Conservation (phyloP, 129 eudicot genomes). For the Escallonia herrerae region DNA sequence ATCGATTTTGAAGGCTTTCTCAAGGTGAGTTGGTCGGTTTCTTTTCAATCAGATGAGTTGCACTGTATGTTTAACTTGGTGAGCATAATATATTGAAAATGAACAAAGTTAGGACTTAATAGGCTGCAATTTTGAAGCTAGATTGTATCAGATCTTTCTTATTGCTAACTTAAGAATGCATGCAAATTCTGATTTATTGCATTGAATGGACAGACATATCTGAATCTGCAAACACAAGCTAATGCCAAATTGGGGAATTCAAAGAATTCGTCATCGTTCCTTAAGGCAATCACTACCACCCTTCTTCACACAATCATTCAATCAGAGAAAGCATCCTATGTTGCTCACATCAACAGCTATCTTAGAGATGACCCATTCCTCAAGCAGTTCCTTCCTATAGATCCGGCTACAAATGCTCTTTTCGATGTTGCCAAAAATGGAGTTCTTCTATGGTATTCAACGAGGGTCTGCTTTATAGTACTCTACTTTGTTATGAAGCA, state of each 20-base stretch:
- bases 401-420: slow-evolving; percentile 66
- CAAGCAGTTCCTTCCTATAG: slow-evolving; percentile 90
- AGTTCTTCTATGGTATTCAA: slow-evolving; percentile 83
- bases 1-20: slow-evolving; percentile 77
- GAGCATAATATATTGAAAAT: too few species aligned
- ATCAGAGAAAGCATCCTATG: slow-evolving; percentile 84
- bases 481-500: slow-evolving; percentile 4
- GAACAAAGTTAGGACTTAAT: neutral
- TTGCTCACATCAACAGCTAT: slow-evolving; percentile 90
- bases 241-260: slow-evolving; percentile 50
- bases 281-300: slow-evolving; percentile 83
- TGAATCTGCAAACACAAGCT: slow-evolving; percentile 64
- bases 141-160: too few species aligned
- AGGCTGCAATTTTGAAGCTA: neutral
- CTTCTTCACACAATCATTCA: slow-evolving; percentile 80
- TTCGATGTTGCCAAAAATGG: slow-evolving; percentile 91
- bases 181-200: neutral
- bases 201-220: slow-evolving; percentile 47
- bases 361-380: slow-evolving; percentile 89
- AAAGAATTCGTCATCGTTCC: slow-evolving; percentile 60
- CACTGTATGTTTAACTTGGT: too few species aligned
- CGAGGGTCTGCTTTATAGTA: slow-evolving; percentile 19
- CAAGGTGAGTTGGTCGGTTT: slow-evolving; percentile 32
- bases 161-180: too few species aligned
- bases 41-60: too few species aligned